These are phyloP conservation scores for Cladosporium austrohemisphaericum DNA, from an alignment of 2,329 filamentous ascomycete species.

Conservation along the genomic window DNA sequence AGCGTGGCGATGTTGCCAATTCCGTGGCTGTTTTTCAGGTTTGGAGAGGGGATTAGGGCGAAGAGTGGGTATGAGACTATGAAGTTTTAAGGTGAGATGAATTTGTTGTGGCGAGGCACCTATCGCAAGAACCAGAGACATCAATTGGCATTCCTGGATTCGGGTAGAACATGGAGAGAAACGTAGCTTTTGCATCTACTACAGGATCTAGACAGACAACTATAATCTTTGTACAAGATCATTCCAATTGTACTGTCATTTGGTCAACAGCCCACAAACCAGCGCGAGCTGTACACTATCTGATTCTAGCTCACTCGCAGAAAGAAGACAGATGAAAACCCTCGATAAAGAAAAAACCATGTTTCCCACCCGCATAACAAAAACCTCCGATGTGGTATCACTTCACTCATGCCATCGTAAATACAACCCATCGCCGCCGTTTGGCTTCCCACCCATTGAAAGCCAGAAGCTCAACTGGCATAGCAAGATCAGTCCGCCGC, in stretches of 20 bases:
- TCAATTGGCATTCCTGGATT: too few relatives aligned
- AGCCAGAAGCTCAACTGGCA: not conserved
- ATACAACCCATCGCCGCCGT: not conserved
- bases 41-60: constrained; percentile 26
- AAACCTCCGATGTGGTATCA: constrained; percentile 4
- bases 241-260: too few relatives aligned
- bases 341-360: not conserved
- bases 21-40: constrained; percentile 36
- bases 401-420: constrained; percentile 10
- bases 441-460: not conserved
- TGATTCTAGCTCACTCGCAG: not conserved
- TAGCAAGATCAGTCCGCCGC: constrained; percentile 51
- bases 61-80: constrained; percentile 10
- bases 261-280: constrained; percentile 3
- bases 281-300: constrained; percentile 6
- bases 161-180: too few relatives aligned
- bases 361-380: not conserved
- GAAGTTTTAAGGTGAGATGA: constrained; percentile 12
- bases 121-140: too few relatives aligned
- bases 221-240: too few relatives aligned
- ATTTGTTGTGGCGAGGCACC: too few relatives aligned
- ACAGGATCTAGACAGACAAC: too few relatives aligned
- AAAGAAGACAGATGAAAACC: not conserved
- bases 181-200: too few relatives aligned
- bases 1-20: constrained; percentile 36